Percentiles rank a stretch among this genome's conserved stretches.
phyloP scores from a whole-genome alignment of 495 filamentous ascomycete genomes.

The Jackrogersella minutella region DNA sequence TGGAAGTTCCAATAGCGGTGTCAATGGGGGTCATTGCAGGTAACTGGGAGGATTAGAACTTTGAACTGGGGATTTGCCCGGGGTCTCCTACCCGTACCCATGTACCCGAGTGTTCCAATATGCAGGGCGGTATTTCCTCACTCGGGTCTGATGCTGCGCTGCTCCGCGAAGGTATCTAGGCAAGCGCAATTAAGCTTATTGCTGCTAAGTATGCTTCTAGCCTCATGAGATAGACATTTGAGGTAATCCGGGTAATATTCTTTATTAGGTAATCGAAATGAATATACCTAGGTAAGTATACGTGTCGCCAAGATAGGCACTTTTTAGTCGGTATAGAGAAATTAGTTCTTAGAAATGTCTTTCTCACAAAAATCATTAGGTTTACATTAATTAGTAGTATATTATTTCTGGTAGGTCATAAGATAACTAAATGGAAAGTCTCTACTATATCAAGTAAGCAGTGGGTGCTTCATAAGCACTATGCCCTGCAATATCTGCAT shows the following conservation, averaged over 20 bases:
- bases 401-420: not conserved
- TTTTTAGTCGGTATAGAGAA: not conserved
- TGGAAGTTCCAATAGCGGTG: no score
- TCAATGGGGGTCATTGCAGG: no score
- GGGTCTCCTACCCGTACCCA: not conserved
- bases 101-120: not conserved
- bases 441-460: not conserved
- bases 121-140: not conserved
- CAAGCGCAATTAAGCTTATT: slow-evolving; percentile 30
- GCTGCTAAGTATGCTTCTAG: not conserved
- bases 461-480: slow-evolving; percentile 10
- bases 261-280: not conserved
- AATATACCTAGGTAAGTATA: not conserved
- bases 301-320: no score
- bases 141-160: not conserved
- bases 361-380: not conserved
- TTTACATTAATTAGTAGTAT: not conserved
- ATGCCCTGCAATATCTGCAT: slow-evolving; percentile 23
- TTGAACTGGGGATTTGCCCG: not conserved
- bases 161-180: not conserved
- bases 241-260: not conserved
- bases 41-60: not conserved
- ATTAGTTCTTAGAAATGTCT: no score
- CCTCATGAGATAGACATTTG: not conserved
- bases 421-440: not conserved